phyloP scores from a whole-genome alignment of 2,329 filamentous ascomycete genomes.

The Penicillium sp. region DNA sequence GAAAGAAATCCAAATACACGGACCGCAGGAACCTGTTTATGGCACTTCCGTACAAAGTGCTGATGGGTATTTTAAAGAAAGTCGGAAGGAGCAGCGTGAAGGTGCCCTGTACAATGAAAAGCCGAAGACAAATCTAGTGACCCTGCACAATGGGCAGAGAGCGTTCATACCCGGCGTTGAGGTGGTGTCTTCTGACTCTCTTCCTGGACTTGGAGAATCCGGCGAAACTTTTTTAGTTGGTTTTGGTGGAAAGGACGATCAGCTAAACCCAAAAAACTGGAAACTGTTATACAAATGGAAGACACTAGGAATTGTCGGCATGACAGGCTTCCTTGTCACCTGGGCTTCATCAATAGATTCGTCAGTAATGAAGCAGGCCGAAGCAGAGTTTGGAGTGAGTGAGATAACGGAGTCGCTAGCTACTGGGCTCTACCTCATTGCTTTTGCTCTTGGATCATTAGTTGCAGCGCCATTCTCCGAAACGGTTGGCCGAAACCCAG shows the following conservation, averaged over 20 bases:
- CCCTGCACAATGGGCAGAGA: slow-evolving; percentile 1
- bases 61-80: no score
- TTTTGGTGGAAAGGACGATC: slow-evolving; percentile 37
- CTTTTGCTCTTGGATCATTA: slow-evolving; percentile 47
- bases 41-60: no score
- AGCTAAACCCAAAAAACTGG: slow-evolving; percentile 39
- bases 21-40: not conserved
- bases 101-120: no score
- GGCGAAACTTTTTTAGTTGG: slow-evolving; percentile 33
- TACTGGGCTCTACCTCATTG: slow-evolving; percentile 42
- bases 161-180: slow-evolving; percentile 1
- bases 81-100: no score
- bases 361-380: slow-evolving; percentile 44
- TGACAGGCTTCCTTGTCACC: slow-evolving; percentile 50
- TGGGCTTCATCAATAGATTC: slow-evolving; percentile 53
- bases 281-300: slow-evolving; percentile 29
- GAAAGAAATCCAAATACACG: not conserved
- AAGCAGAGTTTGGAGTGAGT: slow-evolving; percentile 45
- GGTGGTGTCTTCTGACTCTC: not conserved
- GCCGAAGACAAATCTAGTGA: not conserved
- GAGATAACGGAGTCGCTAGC: slow-evolving; percentile 50
- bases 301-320: slow-evolving; percentile 41
- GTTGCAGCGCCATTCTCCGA: slow-evolving; percentile 49
- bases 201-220: not conserved
- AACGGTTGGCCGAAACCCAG: slow-evolving; percentile 46